Conservation (phyloP, 2,329 filamentous ascomycete genomes). For the Exophiala dermatitidis region DNA sequence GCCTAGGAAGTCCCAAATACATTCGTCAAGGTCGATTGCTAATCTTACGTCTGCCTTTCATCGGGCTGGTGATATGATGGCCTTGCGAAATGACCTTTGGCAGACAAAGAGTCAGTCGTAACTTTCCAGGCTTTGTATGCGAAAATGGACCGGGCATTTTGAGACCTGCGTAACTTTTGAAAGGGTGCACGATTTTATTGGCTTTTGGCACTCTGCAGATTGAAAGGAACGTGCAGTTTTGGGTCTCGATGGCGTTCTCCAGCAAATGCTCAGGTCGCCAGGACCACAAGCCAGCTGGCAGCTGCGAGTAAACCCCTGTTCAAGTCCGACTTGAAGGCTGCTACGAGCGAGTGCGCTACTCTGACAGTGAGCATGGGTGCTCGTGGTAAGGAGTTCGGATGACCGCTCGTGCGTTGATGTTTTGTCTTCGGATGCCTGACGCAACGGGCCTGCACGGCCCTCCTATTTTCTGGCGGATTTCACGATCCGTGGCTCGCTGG, state of each 20-base stretch:
- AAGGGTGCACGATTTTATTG: neutral
- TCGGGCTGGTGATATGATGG: no score
- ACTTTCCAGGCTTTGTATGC: no score
- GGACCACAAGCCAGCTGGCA: neutral
- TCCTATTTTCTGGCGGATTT: neutral
- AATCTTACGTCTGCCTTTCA: no score
- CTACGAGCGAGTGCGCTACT: no score
- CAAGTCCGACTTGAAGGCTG: no score
- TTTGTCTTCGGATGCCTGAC: neutral
- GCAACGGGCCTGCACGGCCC: neutral
- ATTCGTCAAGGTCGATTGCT: no score
- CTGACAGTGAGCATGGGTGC: neutral
- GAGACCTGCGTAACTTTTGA: no score
- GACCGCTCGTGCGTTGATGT: neutral
- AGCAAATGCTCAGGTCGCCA: neutral
- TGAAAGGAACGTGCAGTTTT: neutral
- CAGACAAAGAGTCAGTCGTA: no score
- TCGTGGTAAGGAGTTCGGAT: neutral
- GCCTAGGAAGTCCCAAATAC: no score
- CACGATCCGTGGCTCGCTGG: neutral
- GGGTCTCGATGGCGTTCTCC: neutral
- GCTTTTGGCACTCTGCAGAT: neutral
- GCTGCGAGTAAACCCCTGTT: no score
- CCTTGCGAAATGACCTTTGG: no score
- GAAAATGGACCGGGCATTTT: no score